Evolutionary conservation across 768 basidiomycete genomes (phyloP).

Genomic region (Suillus subluteus): DNA sequence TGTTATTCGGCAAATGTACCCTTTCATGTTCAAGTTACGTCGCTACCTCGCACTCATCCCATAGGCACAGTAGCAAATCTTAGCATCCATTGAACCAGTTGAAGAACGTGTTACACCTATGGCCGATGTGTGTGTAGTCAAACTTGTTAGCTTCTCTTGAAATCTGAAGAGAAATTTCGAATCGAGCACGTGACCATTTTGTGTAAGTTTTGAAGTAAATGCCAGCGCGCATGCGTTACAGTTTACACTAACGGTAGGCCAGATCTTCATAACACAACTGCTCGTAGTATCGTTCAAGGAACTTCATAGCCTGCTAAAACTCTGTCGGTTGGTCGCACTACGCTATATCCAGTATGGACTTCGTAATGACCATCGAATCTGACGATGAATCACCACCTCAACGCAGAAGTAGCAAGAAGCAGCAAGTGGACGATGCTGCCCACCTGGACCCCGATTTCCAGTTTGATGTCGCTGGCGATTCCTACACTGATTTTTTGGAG

Average conservation of each 20-base stretch:
- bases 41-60: conserved; percentile 2
- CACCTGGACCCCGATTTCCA: conserved; percentile 80
- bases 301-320: not conserved
- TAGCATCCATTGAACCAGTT: not conserved
- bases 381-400: conserved; percentile 60
- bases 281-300: not conserved
- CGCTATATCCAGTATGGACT: conserved; percentile 47
- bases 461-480: conserved; percentile 79
- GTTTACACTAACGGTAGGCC: not conserved
- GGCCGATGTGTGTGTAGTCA: not conserved
- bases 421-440: conserved; percentile 51
- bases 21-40: conserved; percentile 1
- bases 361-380: conserved; percentile 85
- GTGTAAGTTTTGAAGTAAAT: not conserved
- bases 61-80: conserved; percentile 2
- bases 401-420: conserved; percentile 25
- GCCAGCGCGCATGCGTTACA: no score
- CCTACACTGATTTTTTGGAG: conserved; percentile 58
- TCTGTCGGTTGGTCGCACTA: not conserved
- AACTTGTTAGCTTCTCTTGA: not conserved
- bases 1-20: conserved; percentile 10
- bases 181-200: not conserved
- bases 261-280: not conserved
- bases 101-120: not conserved
- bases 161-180: not conserved